Base-by-base conservation (phyloP, 805 yeast genomes). In the Cyberlindnera japonica region DNA sequence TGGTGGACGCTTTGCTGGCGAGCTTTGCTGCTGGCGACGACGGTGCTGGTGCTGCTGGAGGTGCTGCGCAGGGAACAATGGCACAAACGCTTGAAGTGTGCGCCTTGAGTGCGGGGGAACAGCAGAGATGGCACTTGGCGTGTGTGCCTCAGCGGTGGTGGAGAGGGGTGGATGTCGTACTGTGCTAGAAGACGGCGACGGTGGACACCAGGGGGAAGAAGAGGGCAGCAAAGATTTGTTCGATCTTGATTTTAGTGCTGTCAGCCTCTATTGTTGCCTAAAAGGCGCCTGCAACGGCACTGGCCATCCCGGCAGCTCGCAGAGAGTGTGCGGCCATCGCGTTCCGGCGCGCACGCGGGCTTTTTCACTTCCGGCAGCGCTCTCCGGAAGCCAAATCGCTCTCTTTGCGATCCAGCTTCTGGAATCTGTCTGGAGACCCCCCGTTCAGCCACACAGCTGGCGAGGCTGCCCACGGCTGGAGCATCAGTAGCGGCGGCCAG, bases 301-400 rank as follows among this genome's bases (percentile, higher is more conserved):
- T 18, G 20, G 34, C 6, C 6, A 20, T 31, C 34, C 34, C 34
- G 34, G 24, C 17, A 6, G 25, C 34, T 5, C 17, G 17, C 26
- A n/a, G n/a, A n/a, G 25, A 26, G 33, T 12, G 5, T 17, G 33
- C 23, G 38, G 33, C 27, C 35, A 12, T 15, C 21, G 35, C 36
- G 41, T 37, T 37, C 41, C 41, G 36, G 42, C 11, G 13, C 30
- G 23, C 30, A 33, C 30, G 28, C 34, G 34, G 27, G 18, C 29
- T 39, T 39, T 39, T 17, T 8, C 13, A 8, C 11, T 11, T 22
- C 8, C 30, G 18, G 30, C 18, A n/a, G 13, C 30, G 19, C 8
- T 12, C 18, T 12, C 18, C 30, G 18, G 30, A 27, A 27, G 30
- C 30, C 30, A 18, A 27, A 7, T 15, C 16, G 17, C 18, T 27